phyloP scores from a whole-genome alignment of 495 filamentous ascomycete genomes.

The Hyaloscypha bicolor region DNA sequence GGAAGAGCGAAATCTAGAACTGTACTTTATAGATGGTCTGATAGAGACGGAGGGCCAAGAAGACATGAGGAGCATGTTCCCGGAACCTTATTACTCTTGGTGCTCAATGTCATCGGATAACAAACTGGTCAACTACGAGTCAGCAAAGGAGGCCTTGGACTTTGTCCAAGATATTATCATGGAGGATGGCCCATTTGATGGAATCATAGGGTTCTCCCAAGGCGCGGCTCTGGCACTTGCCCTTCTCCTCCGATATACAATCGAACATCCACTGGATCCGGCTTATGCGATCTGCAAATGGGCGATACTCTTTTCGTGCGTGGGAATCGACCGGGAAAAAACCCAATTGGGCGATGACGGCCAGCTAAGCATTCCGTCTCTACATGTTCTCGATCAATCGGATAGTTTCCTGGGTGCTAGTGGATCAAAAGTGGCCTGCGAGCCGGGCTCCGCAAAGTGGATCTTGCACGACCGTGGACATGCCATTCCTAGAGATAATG shows the following conservation, averaged over 20 bases:
- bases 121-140: constrained; percentile 2
- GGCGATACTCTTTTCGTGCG: constrained; percentile 5
- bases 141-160: constrained; percentile 13
- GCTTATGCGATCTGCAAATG: constrained; percentile 6
- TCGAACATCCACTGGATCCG: not conserved
- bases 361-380: not conserved
- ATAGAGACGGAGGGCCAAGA: constrained; percentile 5
- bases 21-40: constrained; percentile 9
- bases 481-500: constrained; percentile 6
- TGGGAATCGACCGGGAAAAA: constrained; percentile 2
- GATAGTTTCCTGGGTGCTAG: not conserved
- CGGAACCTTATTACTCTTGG: constrained; percentile 2
- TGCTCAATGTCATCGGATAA: constrained; percentile 8
- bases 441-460: not conserved
- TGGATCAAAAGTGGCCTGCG: constrained; percentile 2
- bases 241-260: constrained; percentile 13
- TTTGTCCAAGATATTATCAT: constrained; percentile 22
- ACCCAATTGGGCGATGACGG: not conserved
- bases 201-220: constrained; percentile 43
- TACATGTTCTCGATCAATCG: constrained; percentile 4
- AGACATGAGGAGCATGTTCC: constrained; percentile 9
- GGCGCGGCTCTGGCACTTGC: constrained; percentile 38
- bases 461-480: constrained; percentile 5
- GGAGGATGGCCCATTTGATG: constrained; percentile 40
- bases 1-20: constrained; percentile 9